A percentile compares a stretch with the other conserved stretches of the same genome.
Evolutionary conservation across 139 green algal genomes (phyloP).

Genomic region (Pleodorina starrii): DNA sequence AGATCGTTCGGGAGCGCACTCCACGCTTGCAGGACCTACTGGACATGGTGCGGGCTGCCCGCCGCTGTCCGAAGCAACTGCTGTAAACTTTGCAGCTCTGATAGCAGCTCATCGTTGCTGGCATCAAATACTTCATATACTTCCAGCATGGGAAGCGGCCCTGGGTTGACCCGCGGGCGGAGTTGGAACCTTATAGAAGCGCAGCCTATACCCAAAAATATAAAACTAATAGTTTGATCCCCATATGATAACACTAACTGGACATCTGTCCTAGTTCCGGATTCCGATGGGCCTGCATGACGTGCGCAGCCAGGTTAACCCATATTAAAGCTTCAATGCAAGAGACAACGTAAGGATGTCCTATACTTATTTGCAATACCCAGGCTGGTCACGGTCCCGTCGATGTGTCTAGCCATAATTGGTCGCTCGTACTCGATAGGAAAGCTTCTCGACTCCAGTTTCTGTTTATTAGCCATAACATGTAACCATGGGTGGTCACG

Average conservation of each 20-base stretch:
- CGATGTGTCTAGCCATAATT: too few relatives aligned
- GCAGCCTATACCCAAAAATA: not conserved
- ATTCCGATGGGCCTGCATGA: too few relatives aligned
- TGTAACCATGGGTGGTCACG: conserved; percentile 91
- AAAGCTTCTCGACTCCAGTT: too few relatives aligned
- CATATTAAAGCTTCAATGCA: not conserved
- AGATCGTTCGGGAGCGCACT: not conserved
- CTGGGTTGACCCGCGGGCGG: not conserved
- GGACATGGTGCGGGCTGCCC: not conserved
- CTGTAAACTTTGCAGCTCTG: conserved; percentile 49
- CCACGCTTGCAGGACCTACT: conserved; percentile 4
- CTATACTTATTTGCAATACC: too few relatives aligned
- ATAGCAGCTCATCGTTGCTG: conserved; percentile 41
- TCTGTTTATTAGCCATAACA: not conserved
- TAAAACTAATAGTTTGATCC: too few relatives aligned
- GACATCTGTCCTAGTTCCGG: too few relatives aligned
- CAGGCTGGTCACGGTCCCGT: too few relatives aligned
- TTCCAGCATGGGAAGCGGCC: conserved; percentile 35
- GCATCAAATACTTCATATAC: conserved; percentile 63
- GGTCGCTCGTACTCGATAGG: too few relatives aligned
- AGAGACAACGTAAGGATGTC: too few relatives aligned
- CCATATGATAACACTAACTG: too few relatives aligned
- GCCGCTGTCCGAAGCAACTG: not conserved
- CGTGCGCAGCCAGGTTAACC: not conserved
- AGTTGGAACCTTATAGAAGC: not conserved